These are phyloP conservation scores for Trichoderma atrobrunneum DNA, from an alignment of 2,329 filamentous ascomycete genomes.

Conservation along the genomic window DNA sequence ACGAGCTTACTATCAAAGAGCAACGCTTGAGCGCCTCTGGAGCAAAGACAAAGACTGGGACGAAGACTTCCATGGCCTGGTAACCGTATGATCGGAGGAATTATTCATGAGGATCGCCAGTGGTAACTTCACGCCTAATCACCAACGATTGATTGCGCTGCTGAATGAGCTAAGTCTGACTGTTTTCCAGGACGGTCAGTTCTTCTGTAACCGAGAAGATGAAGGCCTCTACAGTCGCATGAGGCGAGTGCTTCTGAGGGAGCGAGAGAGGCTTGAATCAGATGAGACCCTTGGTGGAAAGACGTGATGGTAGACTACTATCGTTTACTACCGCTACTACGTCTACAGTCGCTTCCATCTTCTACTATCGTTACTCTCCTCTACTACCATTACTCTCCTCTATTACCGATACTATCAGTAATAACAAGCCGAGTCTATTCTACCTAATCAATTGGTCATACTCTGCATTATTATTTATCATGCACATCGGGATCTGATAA, in stretches of 20 bases:
- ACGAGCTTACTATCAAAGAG: not conserved
- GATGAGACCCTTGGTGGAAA: not conserved
- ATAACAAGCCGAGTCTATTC: too few relatives aligned
- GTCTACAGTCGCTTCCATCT: not conserved
- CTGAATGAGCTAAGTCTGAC: not conserved
- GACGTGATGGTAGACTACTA: not conserved
- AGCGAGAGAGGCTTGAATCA: not conserved
- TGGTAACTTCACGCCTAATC: not conserved
- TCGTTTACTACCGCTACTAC: not conserved
- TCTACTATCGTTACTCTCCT: not conserved
- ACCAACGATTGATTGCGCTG: not conserved
- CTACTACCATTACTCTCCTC: too few relatives aligned
- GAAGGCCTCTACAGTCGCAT: not conserved
- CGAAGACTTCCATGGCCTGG: constrained; percentile 41
- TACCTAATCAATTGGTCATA: not conserved
- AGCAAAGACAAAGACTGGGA: not conserved
- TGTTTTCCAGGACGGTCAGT: not conserved
- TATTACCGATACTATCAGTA: not conserved
- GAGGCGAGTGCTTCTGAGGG: not conserved
- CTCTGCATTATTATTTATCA: not conserved
- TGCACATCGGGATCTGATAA: not conserved
- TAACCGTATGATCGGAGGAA: not conserved
- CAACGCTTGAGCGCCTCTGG: not conserved
- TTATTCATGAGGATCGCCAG: not conserved
- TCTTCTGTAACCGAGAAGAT: not conserved